Evolutionary conservation across 108 stramenopile species (phyloP).

Genomic region (Cyclotella sp.): DNA sequence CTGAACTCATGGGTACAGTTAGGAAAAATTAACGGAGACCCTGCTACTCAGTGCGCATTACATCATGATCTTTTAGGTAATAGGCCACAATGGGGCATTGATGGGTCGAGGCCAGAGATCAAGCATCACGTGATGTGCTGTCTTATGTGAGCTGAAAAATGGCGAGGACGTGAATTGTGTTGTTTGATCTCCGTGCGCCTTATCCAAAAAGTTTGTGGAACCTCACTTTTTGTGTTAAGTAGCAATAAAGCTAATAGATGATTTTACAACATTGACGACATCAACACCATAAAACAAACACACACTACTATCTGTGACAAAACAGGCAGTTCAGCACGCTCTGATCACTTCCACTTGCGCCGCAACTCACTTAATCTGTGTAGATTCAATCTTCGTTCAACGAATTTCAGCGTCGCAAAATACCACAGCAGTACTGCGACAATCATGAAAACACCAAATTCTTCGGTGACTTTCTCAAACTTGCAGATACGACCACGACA

Average conservation of each 20-base stretch:
- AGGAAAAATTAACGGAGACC: constrained; percentile 22
- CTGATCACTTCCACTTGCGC: constrained; percentile 34
- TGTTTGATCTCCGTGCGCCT: no score
- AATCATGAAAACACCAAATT: constrained; percentile 15
- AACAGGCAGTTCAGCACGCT: not conserved
- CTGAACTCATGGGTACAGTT: constrained; percentile 45
- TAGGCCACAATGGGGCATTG: constrained; percentile 45
- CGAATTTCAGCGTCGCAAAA: constrained; percentile 25
- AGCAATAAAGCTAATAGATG: no score
- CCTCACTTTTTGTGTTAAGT: no score
- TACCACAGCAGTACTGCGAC: constrained; percentile 30
- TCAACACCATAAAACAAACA: constrained; percentile 1
- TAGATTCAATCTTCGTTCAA: constrained; percentile 32
- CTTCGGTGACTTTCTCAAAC: constrained; percentile 44
- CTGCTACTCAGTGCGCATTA: constrained; percentile 23
- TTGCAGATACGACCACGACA: constrained; percentile 41
- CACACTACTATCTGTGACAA: not conserved
- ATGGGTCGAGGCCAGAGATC: constrained; percentile 31
- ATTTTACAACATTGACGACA: not conserved
- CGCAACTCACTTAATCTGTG: constrained; percentile 20
- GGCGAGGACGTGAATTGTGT: no score
- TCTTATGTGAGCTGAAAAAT: constrained; percentile 20
- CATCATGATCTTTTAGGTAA: constrained; percentile 35
- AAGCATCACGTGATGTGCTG: constrained; percentile 52
- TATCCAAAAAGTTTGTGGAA: no score